These are phyloP conservation scores for Hemisphaericaspora xylofermentans DNA, from an alignment of 1,139 yeast genomes.

Conservation along the genomic window DNA sequence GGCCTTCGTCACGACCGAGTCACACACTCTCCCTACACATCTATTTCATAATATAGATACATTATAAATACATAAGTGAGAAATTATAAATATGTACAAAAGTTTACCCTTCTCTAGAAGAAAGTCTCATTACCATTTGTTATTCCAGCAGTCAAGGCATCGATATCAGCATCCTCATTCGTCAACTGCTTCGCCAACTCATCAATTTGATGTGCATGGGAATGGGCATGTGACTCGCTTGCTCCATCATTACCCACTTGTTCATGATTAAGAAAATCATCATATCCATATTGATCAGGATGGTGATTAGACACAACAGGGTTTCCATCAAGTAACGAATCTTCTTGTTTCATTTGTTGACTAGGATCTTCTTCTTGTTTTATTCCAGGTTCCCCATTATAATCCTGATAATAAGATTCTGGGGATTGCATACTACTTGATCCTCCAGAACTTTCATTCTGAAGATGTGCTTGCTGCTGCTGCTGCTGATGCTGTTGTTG, in stretches of 20 bases:
- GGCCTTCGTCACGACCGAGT: too few species aligned
- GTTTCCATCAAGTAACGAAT: neutral
- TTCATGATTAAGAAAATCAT: slow-evolving; percentile 27
- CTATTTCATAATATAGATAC: neutral
- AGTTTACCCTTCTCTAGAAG: slow-evolving; percentile 4
- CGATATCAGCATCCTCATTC: slow-evolving; percentile 33
- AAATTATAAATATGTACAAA: neutral
- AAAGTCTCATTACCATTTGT: slow-evolving; percentile 18
- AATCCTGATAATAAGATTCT: slow-evolving; percentile 2
- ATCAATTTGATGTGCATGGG: slow-evolving; percentile 23
- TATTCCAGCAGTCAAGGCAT: slow-evolving; percentile 33
- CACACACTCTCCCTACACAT: neutral
- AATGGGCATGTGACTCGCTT: slow-evolving; percentile 13
- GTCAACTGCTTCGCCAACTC: slow-evolving; percentile 30
- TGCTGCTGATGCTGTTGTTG: slow-evolving; percentile 1
- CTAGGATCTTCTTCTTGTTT: neutral
- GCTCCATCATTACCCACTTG: slow-evolving; percentile 1
- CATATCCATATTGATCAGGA: slow-evolving; percentile 28
- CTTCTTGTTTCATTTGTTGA: neutral
- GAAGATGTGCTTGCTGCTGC: slow-evolving; percentile 1
- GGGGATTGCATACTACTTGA: slow-evolving; percentile 2
- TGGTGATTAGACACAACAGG: too few species aligned
- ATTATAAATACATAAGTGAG: neutral
- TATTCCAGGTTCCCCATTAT: slow-evolving; percentile 1
- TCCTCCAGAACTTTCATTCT: slow-evolving; percentile 1